A percentile compares a stretch with the other conserved stretches of the same genome.
phyloP scores from a whole-genome alignment of 495 filamentous ascomycete species.

The Neurospora tetraspora region DNA sequence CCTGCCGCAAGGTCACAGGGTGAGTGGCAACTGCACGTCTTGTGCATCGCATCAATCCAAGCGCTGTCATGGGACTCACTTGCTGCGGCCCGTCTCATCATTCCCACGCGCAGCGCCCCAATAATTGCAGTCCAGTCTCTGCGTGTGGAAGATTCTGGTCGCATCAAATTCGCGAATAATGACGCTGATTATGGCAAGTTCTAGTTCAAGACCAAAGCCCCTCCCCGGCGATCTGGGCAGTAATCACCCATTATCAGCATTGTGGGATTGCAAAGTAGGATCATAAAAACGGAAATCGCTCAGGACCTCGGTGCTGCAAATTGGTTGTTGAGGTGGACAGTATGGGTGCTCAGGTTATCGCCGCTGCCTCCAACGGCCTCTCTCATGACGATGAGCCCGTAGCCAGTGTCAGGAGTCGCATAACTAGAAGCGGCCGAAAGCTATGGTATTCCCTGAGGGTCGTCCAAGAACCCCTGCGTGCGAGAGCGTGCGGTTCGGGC shows the following conservation, averaged over 20 bases:
- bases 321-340: not conserved
- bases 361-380: conserved; percentile 18
- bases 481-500: conserved; percentile 91
- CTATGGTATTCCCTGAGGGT: conserved; percentile 78
- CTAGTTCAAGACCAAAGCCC: not conserved
- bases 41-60: not conserved
- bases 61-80: not conserved
- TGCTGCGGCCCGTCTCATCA: not conserved
- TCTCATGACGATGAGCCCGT: conserved; percentile 12
- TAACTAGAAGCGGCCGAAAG: conserved; percentile 68
- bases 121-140: not conserved
- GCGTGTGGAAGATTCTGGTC: not conserved
- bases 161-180: not conserved
- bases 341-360: conserved; percentile 23
- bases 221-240: not conserved
- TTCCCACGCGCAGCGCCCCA: not conserved
- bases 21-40: conserved; percentile 1
- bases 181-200: not conserved
- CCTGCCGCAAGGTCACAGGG: conserved; percentile 2
- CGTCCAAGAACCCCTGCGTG: conserved; percentile 89
- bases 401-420: conserved; percentile 31
- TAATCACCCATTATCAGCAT: not conserved
- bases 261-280: not conserved
- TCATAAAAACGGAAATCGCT: not conserved
- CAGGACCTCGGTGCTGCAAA: not conserved